Evolutionary conservation across 2,329 filamentous ascomycete species (phyloP).

Genomic region (Phyllosticta paracitricarpa): DNA sequence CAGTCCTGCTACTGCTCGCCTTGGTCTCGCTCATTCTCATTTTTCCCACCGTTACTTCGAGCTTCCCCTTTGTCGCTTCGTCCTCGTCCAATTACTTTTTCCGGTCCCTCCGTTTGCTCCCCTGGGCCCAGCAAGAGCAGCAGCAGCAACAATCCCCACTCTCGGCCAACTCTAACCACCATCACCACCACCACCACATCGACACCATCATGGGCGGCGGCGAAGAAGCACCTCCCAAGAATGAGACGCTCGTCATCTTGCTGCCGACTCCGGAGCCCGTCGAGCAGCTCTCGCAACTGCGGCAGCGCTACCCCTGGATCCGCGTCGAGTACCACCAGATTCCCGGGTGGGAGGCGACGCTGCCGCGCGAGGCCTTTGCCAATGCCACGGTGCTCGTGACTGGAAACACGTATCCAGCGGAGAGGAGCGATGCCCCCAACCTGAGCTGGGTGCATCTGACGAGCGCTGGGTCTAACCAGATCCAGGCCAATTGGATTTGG

Average conservation of each 20-base stretch:
- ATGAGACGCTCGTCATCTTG: constrained; percentile 30
- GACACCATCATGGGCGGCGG: constrained; percentile 32
- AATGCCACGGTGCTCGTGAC: constrained; percentile 40
- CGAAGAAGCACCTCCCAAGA: constrained; percentile 22
- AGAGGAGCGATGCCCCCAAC: constrained; percentile 26
- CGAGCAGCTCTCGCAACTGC: constrained; percentile 17
- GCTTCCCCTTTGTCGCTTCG: neutral
- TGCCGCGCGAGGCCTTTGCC: constrained; percentile 27
- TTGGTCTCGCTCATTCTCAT: neutral
- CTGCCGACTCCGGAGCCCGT: constrained; percentile 30
- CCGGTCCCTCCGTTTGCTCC: neutral
- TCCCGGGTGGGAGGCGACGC: neutral
- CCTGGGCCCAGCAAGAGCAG: neutral
- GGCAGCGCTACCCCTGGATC: constrained; percentile 22
- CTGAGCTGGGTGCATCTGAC: constrained; percentile 46
- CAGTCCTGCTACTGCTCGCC: neutral
- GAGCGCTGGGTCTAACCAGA: constrained; percentile 48
- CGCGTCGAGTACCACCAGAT: constrained; percentile 19
- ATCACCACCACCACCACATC: neutral
- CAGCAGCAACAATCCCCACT: neutral
- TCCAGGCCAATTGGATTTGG: constrained; percentile 44
- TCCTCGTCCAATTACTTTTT: neutral
- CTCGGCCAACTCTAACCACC: neutral
- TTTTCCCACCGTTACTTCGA: neutral
- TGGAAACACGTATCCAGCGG: constrained; percentile 34